Base-by-base conservation (phyloP, 139 green algal species). In the Pleodorina starrii region DNA sequence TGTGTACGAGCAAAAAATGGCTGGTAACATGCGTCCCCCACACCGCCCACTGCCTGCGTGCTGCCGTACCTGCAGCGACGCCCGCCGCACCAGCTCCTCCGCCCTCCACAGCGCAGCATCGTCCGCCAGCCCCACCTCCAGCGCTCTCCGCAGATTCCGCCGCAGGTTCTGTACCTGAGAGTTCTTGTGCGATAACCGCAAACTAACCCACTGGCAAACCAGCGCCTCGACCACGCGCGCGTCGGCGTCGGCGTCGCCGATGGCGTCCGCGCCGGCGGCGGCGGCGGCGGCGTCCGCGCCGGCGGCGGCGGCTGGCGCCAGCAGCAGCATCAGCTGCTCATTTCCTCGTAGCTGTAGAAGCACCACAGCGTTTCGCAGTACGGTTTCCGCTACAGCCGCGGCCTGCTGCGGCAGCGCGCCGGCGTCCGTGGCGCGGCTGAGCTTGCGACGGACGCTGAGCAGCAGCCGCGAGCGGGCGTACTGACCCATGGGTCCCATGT, bases 281-380 rank as follows among this genome's bases (percentile, higher is more conserved):
- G 43, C 43, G 42, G 23, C 6, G 12, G 17, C 36, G 35, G 12
- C 11, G 14, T 5, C 42, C 7, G 73, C 7, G 19, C 42, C 42
- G 42, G 23, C 73, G 38, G 73, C 73, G 73, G 74, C 44, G 44
- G 2, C 23, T 25, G 44, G 21, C 75, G 46, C 75, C 75, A 83
- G 75, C 44, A 83, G 46, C 77, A 84, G 48, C 50, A 51, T 25
- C 11, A 84, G 1, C 50, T 68, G 75, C 75, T 84, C 50, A 32
- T 50, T 44, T 16, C 0, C n/a, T 29, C 35, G 48, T 35, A 84
- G 35, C 77, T 84, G 77, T 57, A 84, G 77, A 32, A 72, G 48
- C 50, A 84, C 50, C 14, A 71, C 21, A 27, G 77, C 50, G 32
- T 48, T n/a, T n/a, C 50, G 35, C 0, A 69, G 7, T 5, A 71